These are phyloP conservation scores for Aphanomyces invadans DNA, from an alignment of 352 stramenopile species.

Conservation along the genomic window DNA sequence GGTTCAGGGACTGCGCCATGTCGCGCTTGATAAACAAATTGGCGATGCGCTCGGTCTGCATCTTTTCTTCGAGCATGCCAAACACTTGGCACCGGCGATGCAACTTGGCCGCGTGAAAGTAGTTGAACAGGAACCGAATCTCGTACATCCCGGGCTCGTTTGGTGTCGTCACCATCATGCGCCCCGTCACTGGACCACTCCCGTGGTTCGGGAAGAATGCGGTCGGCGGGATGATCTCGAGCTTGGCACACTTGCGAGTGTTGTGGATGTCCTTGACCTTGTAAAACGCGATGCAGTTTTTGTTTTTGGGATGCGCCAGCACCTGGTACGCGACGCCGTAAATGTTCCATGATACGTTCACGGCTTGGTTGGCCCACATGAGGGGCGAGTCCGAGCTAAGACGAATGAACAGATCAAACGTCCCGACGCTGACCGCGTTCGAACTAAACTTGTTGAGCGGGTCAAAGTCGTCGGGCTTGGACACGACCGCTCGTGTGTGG, in stretches of 20 bases:
- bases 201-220: conserved; percentile 39
- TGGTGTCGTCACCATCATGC: conserved; percentile 41
- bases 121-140: conserved; percentile 58
- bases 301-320: conserved; percentile 38
- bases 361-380: conserved; percentile 35
- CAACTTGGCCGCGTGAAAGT: conserved; percentile 47
- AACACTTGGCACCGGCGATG: conserved; percentile 56
- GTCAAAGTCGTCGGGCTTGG: conserved; percentile 32
- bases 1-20: conserved; percentile 38
- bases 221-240: conserved; percentile 47
- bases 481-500: neutral
- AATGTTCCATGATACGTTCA: conserved; percentile 52
- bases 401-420: conserved; percentile 58
- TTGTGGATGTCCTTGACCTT: conserved; percentile 33
- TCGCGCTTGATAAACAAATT: conserved; percentile 47
- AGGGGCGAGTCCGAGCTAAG: conserved; percentile 43
- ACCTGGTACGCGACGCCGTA: conserved; percentile 45
- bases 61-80: conserved; percentile 48
- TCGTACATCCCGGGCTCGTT: conserved; percentile 50
- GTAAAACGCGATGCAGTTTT: conserved; percentile 55
- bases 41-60: conserved; percentile 48
- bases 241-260: conserved; percentile 29
- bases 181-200: conserved; percentile 33
- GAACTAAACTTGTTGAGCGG: conserved; percentile 42
- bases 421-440: conserved; percentile 47